These are phyloP conservation scores for Neurospora intermedia DNA, from an alignment of 495 filamentous ascomycete species.

Conservation along the genomic window DNA sequence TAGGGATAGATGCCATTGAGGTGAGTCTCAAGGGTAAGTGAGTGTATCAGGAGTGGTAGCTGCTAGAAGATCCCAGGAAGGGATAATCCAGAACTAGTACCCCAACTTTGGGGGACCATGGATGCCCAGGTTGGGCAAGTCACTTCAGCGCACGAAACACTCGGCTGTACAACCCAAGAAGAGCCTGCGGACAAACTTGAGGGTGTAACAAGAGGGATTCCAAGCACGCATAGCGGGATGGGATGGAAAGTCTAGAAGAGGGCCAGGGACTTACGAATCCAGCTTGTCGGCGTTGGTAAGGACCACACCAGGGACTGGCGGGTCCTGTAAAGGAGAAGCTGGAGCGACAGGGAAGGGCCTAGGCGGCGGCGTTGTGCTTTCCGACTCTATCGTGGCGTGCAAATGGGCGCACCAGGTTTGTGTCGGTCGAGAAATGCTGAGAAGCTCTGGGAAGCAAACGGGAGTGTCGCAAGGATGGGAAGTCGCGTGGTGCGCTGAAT, in stretches of 20 bases:
- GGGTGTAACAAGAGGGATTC: neutral
- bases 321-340: slow-evolving; percentile 15
- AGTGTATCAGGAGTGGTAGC: neutral
- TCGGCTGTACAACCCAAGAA: neutral
- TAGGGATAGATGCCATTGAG: neutral
- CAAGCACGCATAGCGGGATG: neutral
- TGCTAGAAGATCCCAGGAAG: neutral
- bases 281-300: slow-evolving; percentile 11
- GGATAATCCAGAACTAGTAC: neutral
- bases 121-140: neutral
- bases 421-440: neutral
- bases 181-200: neutral
- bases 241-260: neutral
- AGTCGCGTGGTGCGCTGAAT: neutral
- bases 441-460: neutral
- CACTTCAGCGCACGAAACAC: neutral
- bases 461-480: neutral
- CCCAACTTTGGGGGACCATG: neutral
- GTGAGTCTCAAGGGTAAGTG: neutral
- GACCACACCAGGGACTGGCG: slow-evolving; percentile 25
- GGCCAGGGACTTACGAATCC: slow-evolving; percentile 10
- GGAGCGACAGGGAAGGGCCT: neutral
- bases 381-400: neutral
- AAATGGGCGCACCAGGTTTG: neutral
- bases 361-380: neutral